These are phyloP conservation scores for Backusella circina DNA, from an alignment of 192 early-diverging fungal species.

Conservation along the genomic window DNA sequence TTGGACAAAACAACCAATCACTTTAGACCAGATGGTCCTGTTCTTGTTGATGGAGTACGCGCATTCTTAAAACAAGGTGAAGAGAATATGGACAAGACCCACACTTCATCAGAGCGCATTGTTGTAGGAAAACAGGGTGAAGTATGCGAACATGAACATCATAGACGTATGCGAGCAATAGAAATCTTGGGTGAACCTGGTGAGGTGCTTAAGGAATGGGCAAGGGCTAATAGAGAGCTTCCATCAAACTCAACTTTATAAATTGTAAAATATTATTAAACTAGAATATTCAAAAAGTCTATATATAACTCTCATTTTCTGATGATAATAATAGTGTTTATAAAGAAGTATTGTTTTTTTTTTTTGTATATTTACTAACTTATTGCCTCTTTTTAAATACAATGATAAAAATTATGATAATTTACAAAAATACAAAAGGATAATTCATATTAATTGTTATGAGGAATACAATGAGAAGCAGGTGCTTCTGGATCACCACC, in stretches of 20 bases:
- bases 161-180: constrained; percentile 20
- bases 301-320: neutral
- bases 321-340: too few relatives aligned
- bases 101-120: neutral
- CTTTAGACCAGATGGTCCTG: constrained; percentile 15
- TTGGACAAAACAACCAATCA: neutral
- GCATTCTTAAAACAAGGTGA: constrained; percentile 20
- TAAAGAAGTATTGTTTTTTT: too few relatives aligned
- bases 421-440: neutral
- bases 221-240: constrained; percentile 16
- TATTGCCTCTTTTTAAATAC: neutral
- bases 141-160: constrained; percentile 25
- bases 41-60: constrained; percentile 22
- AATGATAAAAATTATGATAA: neutral
- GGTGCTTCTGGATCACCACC: constrained; percentile 8
- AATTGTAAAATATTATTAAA: neutral
- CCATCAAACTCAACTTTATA: constrained; percentile 7
- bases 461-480: constrained; percentile 14
- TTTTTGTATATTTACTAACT: neutral
- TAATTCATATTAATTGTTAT: neutral
- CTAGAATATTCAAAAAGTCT: neutral
- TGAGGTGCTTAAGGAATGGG: constrained; percentile 31
- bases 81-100: neutral
- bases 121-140: constrained; percentile 23
- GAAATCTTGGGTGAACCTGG: constrained; percentile 33